phyloP scores from a whole-genome alignment of 2,329 filamentous ascomycete genomes.

The Pseudofabraea citricarpa region DNA sequence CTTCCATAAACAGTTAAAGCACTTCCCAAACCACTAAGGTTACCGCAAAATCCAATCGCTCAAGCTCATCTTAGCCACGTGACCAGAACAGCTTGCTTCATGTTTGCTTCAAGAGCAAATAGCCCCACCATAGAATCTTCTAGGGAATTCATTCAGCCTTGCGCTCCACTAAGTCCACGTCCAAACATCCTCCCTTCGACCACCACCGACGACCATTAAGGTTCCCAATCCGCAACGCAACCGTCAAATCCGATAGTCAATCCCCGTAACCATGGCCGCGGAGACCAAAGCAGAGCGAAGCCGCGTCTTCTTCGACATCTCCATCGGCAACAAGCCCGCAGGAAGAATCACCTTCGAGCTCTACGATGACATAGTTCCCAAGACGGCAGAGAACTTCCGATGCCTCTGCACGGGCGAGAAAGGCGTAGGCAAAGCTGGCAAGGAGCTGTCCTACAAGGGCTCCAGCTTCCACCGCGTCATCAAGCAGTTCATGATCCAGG shows the following conservation, averaged over 20 bases:
- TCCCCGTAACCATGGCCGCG: constrained; percentile 39
- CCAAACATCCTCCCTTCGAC: background rate
- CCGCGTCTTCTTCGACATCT: constrained; percentile 91
- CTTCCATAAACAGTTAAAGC: too few species aligned
- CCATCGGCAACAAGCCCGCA: constrained; percentile 66
- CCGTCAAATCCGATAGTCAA: too few species aligned
- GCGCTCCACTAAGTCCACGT: background rate
- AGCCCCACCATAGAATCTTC: background rate
- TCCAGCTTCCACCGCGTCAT: constrained; percentile 94
- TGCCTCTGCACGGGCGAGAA: constrained; percentile 93
- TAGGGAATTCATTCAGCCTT: constrained; percentile 1
- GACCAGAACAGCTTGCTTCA: background rate
- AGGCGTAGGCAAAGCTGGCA: constrained; percentile 73
- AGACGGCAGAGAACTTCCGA: constrained; percentile 96
- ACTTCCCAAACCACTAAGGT: too few species aligned
- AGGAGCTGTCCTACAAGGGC: constrained; percentile 89
- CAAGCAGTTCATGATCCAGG: constrained; percentile 98
- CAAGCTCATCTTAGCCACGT: background rate
- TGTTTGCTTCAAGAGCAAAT: background rate
- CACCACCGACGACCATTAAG: too few species aligned
- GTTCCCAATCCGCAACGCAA: too few species aligned
- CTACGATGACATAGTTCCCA: constrained; percentile 72
- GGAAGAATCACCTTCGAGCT: constrained; percentile 88
- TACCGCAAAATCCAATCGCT: too few species aligned
- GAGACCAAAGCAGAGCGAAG: constrained; percentile 32